Percentiles rank a stretch among this genome's conserved stretches.
phyloP scores from a whole-genome alignment of 2,329 filamentous ascomycete genomes.

The Anisogramma anomala region DNA sequence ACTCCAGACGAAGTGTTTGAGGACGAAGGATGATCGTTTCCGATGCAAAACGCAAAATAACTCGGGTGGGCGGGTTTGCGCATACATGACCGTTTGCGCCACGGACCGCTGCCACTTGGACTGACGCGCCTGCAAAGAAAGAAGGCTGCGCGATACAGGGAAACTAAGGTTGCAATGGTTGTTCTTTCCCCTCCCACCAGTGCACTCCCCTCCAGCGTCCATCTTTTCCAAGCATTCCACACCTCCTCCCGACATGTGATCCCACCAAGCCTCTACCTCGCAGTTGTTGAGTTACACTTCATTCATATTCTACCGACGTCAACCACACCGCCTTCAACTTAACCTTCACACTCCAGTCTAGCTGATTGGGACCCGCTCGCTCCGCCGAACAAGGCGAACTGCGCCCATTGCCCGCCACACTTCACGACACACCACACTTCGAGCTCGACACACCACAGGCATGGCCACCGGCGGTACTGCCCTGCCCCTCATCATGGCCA shows the following conservation, averaged over 20 bases:
- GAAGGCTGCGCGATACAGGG: too few relatives aligned
- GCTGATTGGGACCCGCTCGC: neutral
- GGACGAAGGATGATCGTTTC: too few relatives aligned
- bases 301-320: neutral
- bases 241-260: slow-evolving; percentile 6
- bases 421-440: neutral
- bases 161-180: too few relatives aligned
- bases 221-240: neutral
- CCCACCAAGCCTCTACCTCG: slow-evolving; percentile 3
- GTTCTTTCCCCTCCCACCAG: slow-evolving; percentile 4
- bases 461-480: slow-evolving; percentile 43
- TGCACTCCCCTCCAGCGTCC: neutral
- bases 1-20: too few relatives aligned
- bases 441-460: neutral
- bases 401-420: slow-evolving; percentile 9
- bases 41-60: too few relatives aligned
- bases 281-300: slow-evolving; percentile 5
- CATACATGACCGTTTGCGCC: too few relatives aligned
- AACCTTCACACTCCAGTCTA: neutral
- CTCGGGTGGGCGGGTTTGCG: too few relatives aligned
- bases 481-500: slow-evolving; percentile 37
- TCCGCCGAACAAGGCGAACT: slow-evolving; percentile 1
- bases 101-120: too few relatives aligned
- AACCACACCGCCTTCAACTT: neutral
- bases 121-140: too few relatives aligned